These are phyloP conservation scores for Scheffersomyces illinoinensis DNA, from an alignment of 1,139 yeast genomes.

Conservation along the genomic window DNA sequence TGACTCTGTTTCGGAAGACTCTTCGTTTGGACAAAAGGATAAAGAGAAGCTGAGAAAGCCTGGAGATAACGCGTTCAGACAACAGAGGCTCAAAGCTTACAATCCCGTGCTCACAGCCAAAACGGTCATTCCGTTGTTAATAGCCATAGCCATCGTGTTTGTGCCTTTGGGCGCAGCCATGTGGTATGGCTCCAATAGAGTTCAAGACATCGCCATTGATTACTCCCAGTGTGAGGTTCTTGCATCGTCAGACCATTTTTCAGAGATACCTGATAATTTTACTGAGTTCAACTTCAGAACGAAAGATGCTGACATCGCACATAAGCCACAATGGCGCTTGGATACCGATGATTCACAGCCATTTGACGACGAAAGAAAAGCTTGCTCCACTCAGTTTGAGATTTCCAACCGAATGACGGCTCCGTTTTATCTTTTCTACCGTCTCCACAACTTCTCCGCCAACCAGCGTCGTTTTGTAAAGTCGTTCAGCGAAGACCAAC, in stretches of 20 bases:
- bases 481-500: conserved; percentile 87
- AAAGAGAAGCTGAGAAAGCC: conserved; percentile 53
- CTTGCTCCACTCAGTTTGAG: conserved; percentile 78
- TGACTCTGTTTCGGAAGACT: conserved; percentile 34
- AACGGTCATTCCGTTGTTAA: conserved; percentile 80
- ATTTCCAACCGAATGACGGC: conserved; percentile 74
- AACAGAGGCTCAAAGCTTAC: conserved; percentile 56
- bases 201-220: conserved; percentile 79
- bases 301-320: conserved; percentile 6
- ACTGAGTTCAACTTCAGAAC: conserved; percentile 53
- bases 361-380: conserved; percentile 56
- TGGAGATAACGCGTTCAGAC: conserved; percentile 64
- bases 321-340: conserved; percentile 69
- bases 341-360: conserved; percentile 47
- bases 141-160: conserved; percentile 75
- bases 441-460: conserved; percentile 80
- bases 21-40: conserved; percentile 25
- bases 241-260: conserved; percentile 57
- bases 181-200: conserved; percentile 74
- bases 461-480: conserved; percentile 93
- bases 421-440: conserved; percentile 79
- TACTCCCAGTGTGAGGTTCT: conserved; percentile 70
- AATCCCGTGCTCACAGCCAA: conserved; percentile 88
- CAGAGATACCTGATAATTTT: conserved; percentile 62
- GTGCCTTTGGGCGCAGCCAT: conserved; percentile 92